Percentiles rank a stretch among this genome's conserved stretches.
Conservation (phyloP, 2,329 filamentous ascomycete species). For the Grosmannia serpens region DNA sequence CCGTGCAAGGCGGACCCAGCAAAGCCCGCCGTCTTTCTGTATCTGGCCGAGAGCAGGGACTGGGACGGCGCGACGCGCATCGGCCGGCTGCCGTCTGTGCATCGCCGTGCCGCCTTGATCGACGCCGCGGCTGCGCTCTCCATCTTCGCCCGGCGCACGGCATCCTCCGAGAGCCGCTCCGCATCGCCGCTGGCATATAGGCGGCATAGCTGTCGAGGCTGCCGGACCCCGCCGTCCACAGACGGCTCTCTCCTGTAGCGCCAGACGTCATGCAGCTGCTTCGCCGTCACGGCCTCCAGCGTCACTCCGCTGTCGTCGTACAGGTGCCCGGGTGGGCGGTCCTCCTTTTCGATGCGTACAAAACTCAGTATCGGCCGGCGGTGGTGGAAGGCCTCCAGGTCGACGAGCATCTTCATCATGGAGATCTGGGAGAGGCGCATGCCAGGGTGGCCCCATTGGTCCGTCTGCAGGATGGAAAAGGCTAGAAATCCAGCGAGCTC, state of each 20-base stretch:
- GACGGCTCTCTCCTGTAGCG: not conserved
- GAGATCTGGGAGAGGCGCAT: constrained; percentile 9
- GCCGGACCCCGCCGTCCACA: not conserved
- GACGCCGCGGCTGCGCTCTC: constrained; percentile 8
- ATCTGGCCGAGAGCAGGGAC: constrained; percentile 6
- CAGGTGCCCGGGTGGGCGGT: constrained; percentile 15
- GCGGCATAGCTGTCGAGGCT: not conserved
- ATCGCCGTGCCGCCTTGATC: constrained; percentile 6
- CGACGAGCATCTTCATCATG: constrained; percentile 19
- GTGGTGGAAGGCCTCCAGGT: constrained; percentile 22
- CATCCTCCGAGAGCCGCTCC: not conserved
- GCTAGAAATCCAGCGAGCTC: constrained; percentile 10
- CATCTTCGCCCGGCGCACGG: constrained; percentile 3
- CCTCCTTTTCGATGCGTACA: constrained; percentile 12
- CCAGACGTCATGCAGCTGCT: constrained; percentile 7
- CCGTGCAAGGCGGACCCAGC: not conserved
- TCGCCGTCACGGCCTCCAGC: constrained; percentile 8
- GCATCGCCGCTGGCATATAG: not conserved
- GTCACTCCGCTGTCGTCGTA: constrained; percentile 13
- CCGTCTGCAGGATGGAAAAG: constrained; percentile 11
- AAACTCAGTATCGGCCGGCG: constrained; percentile 20
- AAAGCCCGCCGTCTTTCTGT: not conserved
- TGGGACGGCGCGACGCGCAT: constrained; percentile 6
- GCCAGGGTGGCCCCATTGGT: constrained; percentile 14
- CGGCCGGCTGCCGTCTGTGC: not conserved